Evolutionary conservation across 1,284 basidiomycete genomes (phyloP), one percentile per base, ranked within the genome.

Genomic region (Cryptococcus amylolentus): DNA sequence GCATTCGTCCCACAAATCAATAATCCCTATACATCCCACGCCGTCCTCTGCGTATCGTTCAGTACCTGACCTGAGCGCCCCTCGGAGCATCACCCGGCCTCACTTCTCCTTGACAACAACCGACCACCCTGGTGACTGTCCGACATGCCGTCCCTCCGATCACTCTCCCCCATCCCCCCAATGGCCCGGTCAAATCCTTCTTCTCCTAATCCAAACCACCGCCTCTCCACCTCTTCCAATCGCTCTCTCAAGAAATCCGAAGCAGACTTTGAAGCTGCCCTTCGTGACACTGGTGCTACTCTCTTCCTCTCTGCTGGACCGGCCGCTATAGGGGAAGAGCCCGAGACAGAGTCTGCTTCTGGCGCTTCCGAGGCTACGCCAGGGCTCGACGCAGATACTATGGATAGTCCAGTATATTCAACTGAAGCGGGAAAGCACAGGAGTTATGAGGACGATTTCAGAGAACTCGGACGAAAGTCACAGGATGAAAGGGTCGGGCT

Each of bases 221-320:
- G 69, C 13, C 52, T 62, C 20, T 71, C 69, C 1, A 65, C 54
- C 6, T 71, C 69, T 2, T 69, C 68, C 12, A 53, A 47, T 20
- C 49, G 66, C 37, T 67, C 66, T 14, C 20, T 51, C 13, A 52
- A 55, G 10, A 52, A 54, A n/a, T 61, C 59, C 38, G 55, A 58
- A 47, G 65, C 62, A 27, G 71, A 71, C 48, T 72, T 73, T 51
- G 71, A 73, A 55, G 63, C 64, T 20, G 70, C 70, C 13, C 58
- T 72, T 9, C 52, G 64, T 1, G 57, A 67, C 38, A 64, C 70
- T 2, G 48, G 64, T 50, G 55, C 63, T 14, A 72, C 71, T 23
- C 57, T 69, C 35, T 74, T 65, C 55, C 56, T 74, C 35, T 62
- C 62, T n/a, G 64, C 55, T 35, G 56, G 60, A 16, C 55, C 63